These are phyloP conservation scores for Diaporthe vexans DNA, from an alignment of 2,329 filamentous ascomycete species.

Conservation along the genomic window DNA sequence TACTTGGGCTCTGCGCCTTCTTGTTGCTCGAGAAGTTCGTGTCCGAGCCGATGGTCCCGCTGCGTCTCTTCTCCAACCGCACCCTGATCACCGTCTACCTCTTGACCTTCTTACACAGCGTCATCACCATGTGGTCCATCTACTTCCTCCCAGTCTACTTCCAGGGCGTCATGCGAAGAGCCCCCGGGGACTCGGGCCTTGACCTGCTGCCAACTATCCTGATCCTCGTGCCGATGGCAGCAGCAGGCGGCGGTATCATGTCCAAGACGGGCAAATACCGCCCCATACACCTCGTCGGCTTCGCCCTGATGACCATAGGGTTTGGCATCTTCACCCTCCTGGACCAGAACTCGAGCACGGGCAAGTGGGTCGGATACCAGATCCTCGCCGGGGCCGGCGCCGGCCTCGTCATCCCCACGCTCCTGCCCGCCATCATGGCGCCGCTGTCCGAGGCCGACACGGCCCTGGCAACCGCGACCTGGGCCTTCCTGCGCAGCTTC, in stretches of 20 bases:
- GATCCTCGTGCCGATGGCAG: slow-evolving; percentile 27
- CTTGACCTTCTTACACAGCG: slow-evolving; percentile 53
- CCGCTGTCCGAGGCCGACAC: slow-evolving; percentile 53
- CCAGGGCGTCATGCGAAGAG: slow-evolving; percentile 52
- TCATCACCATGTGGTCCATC: slow-evolving; percentile 51
- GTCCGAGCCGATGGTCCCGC: slow-evolving; percentile 55
- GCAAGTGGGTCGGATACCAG: slow-evolving; percentile 59
- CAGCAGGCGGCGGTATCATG: slow-evolving; percentile 45
- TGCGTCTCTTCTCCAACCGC: slow-evolving; percentile 58
- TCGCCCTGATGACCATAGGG: slow-evolving; percentile 50
- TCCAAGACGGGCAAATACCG: slow-evolving; percentile 25
- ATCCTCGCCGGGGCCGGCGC: slow-evolving; percentile 55
- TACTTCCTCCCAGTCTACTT: slow-evolving; percentile 61
- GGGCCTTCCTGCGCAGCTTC: slow-evolving; percentile 61
- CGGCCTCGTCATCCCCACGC: slow-evolving; percentile 57
- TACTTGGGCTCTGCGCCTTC: not conserved
- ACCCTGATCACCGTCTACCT: slow-evolving; percentile 51
- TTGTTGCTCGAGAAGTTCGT: slow-evolving; percentile 32
- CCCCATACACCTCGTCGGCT: slow-evolving; percentile 43
- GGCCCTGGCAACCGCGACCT: slow-evolving; percentile 56
- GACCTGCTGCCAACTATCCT: slow-evolving; percentile 44
- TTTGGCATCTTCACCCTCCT: slow-evolving; percentile 55
- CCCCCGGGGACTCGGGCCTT: slow-evolving; percentile 48
- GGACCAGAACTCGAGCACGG: slow-evolving; percentile 52
- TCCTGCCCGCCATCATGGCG: slow-evolving; percentile 61